Base-by-base conservation (phyloP, 768 basidiomycete species). In the Lentinula guzmanii region DNA sequence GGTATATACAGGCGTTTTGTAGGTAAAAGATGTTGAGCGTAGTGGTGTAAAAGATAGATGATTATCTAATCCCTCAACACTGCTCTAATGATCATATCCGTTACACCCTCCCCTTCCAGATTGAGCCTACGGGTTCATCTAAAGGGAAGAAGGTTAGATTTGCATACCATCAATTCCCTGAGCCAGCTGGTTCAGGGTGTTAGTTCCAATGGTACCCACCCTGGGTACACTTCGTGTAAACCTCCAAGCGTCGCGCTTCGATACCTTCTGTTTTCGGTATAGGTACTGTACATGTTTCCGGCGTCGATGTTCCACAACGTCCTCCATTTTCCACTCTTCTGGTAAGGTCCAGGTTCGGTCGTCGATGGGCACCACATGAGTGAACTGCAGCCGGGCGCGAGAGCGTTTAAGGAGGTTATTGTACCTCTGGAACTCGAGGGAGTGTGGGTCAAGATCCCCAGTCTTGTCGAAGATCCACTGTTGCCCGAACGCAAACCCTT, bases 61-160 rank as follows among this genome's bases (percentile, higher is more conserved):
- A 4, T 37, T 37, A 37, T 37, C 37, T 37, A 37, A 37, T 37
- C 37, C 37, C 11, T 11, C 37, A 8, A 8, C 37, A 11, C 37
- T 37, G 11, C 37, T 2, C 7, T 37, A 37, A 13, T 46, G 21
- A 16, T 46, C 21, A 24, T 46, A 46, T 24, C 21, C 45, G 52
- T 52, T 52, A 52, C 52, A 52, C 52, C 52, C 52, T 52, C 52
- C 52, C 52, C 52, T 18, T 52, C 21, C 28, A 52, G 52, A 52
- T 52, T 52, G 28, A 52, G 24, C 52, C 52, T 52, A 52, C 52
- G 52, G 52, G 18, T 52, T 28, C 16, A 52, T 52, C 52, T 52
- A 16, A 11, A 52, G 10, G 6, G 7, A 11, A 35, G 13, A 52
- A 35, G 24, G 13, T 31, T 18, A 54, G 28, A 54, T 37, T 54